A percentile compares a stretch with the other conserved stretches of the same genome.
Evolutionary conservation across 2,329 filamentous ascomycete species (phyloP).

Genomic region (Xylariaceae sp.): DNA sequence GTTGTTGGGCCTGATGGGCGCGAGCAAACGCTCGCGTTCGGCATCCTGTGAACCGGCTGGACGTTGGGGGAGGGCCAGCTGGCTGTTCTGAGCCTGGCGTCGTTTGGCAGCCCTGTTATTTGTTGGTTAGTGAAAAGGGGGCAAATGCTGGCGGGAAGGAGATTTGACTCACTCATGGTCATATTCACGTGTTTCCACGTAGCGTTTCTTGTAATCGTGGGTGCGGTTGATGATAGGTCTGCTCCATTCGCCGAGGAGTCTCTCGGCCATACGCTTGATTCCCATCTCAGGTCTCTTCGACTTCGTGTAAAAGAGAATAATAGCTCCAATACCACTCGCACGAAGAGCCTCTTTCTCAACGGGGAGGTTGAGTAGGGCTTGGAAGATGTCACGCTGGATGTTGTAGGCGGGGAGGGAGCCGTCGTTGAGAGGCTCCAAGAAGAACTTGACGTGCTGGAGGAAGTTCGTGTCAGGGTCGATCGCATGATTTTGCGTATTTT

Average conservation of each 20-base stretch:
- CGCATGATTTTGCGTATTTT: conserved; percentile 76
- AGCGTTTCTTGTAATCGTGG: conserved; percentile 87
- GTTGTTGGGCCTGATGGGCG: conserved; percentile 50
- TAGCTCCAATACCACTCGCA: conserved; percentile 90
- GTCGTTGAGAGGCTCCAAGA: conserved; percentile 91
- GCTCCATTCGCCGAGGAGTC: conserved; percentile 92
- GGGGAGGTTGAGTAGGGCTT: conserved; percentile 70
- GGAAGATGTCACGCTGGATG: conserved; percentile 92
- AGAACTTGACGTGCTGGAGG: conserved; percentile 90
- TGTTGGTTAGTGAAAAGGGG: conserved; percentile 8
- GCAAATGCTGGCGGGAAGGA: neutral
- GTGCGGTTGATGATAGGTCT: conserved; percentile 88
- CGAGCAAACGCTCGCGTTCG: conserved; percentile 55
- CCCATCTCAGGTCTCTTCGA: conserved; percentile 81
- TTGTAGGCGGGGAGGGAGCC: conserved; percentile 93
- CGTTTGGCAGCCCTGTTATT: conserved; percentile 47
- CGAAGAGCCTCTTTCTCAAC: conserved; percentile 87
- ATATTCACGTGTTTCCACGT: conserved; percentile 58
- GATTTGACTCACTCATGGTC: conserved; percentile 51
- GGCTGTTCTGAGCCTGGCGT: conserved; percentile 40
- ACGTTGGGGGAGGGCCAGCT: conserved; percentile 30
- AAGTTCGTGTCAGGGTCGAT: conserved; percentile 95
- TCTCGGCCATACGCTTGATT: conserved; percentile 92
- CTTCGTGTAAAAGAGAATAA: conserved; percentile 94
- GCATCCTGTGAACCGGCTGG: conserved; percentile 35